Evolutionary conservation across 148 eudicot species (phyloP).

Genomic region (Arctostaphylos glauca): DNA sequence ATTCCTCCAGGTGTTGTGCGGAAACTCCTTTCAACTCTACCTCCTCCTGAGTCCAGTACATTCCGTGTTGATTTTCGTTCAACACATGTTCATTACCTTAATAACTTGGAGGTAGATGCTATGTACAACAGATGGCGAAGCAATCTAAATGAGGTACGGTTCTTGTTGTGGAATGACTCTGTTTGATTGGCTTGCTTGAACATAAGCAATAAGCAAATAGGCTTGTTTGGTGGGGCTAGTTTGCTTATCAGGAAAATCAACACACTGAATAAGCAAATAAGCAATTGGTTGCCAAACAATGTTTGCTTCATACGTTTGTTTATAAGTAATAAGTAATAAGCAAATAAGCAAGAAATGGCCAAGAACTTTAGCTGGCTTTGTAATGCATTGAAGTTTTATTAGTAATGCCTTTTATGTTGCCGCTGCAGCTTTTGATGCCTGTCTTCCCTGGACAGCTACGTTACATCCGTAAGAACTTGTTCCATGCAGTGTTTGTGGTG

Average conservation of each 20-base stretch:
- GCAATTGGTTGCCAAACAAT: neutral
- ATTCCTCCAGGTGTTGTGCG: slow-evolving; percentile 67
- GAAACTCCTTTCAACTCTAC: slow-evolving; percentile 71
- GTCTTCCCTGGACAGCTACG: slow-evolving; percentile 96
- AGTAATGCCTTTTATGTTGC: slow-evolving; percentile 5
- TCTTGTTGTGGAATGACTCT: neutral
- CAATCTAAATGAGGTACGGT: slow-evolving; percentile 83
- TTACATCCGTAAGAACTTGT: slow-evolving; percentile 89
- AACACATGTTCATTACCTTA: slow-evolving; percentile 83
- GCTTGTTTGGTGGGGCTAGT: neutral
- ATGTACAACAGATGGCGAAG: slow-evolving; percentile 95
- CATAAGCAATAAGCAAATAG: neutral
- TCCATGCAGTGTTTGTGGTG: slow-evolving; percentile 78
- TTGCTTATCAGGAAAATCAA: neutral
- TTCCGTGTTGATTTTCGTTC: slow-evolving; percentile 96
- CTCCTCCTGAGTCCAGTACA: slow-evolving; percentile 63
- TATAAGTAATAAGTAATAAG: neutral
- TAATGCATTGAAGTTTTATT: slow-evolving; percentile 6
- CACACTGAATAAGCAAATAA: neutral
- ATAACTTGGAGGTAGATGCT: slow-evolving; percentile 88
- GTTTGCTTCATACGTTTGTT: neutral
- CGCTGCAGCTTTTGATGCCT: slow-evolving; percentile 89
- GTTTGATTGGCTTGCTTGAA: neutral
- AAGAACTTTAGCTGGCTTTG: neutral
- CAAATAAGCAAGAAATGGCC: neutral